A percentile compares a stretch with the other conserved stretches of the same genome.
phyloP scores from a whole-genome alignment of 495 filamentous ascomycete genomes.

The Glarea lozoyensis region DNA sequence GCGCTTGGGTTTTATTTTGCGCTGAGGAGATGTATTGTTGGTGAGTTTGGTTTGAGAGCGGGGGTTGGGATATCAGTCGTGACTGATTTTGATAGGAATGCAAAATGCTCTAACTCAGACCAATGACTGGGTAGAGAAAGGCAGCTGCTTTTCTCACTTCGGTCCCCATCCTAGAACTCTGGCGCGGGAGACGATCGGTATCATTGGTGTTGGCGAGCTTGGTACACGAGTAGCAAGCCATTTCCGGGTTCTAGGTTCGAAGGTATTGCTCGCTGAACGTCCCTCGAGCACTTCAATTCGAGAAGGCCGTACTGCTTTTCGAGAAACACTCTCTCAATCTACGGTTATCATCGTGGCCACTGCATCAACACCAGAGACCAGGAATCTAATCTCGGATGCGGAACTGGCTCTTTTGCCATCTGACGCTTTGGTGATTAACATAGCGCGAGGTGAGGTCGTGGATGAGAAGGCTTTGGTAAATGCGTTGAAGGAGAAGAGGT shows the following conservation, averaged over 20 bases:
- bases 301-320: conserved; percentile 36
- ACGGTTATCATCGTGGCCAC: conserved; percentile 41
- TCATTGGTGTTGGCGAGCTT: conserved; percentile 44
- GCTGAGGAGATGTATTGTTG: conserved; percentile 35
- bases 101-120: conserved; percentile 28
- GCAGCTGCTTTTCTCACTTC: conserved; percentile 24
- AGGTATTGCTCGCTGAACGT: conserved; percentile 40
- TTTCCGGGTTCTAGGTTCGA: conserved; percentile 37
- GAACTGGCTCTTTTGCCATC: conserved; percentile 42
- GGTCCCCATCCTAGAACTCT: conserved; percentile 30
- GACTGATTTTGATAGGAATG: conserved; percentile 14
- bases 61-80: not conserved
- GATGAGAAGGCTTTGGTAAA: conserved; percentile 40
- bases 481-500: conserved; percentile 35
- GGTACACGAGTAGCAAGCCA: conserved; percentile 30
- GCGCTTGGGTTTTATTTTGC: conserved; percentile 45
- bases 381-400: conserved; percentile 32
- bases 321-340: conserved; percentile 30
- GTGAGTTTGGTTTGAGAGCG: not conserved
- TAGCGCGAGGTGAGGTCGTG: conserved; percentile 48
- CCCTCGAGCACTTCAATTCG: conserved; percentile 23
- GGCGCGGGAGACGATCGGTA: conserved; percentile 33
- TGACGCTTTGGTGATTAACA: conserved; percentile 43
- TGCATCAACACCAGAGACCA: conserved; percentile 33
- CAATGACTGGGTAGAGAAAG: conserved; percentile 21